Percentiles rank a stretch among this genome's conserved stretches.
Evolutionary conservation across 2,329 filamentous ascomycete species (phyloP).

Genomic region (Xylariaceae sp.): DNA sequence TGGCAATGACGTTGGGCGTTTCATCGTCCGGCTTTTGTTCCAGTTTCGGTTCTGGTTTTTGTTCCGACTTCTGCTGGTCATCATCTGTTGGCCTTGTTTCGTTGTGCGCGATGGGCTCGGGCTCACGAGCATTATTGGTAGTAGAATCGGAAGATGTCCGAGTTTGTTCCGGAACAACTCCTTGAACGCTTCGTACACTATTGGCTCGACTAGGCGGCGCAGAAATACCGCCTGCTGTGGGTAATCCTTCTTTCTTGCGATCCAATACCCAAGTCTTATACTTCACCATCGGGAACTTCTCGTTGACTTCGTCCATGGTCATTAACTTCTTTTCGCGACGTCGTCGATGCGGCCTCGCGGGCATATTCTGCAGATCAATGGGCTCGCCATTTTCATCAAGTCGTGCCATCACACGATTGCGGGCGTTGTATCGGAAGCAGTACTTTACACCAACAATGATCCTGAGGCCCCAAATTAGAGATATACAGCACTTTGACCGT

Average conservation of each 20-base stretch:
- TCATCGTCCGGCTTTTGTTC: slow-evolving; percentile 18
- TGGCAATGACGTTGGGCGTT: slow-evolving; percentile 27
- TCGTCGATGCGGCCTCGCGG: slow-evolving; percentile 70
- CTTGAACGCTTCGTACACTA: slow-evolving; percentile 66
- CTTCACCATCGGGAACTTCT: slow-evolving; percentile 90
- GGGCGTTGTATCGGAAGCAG: slow-evolving; percentile 96
- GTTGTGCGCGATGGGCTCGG: not conserved
- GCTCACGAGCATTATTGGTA: slow-evolving; percentile 26
- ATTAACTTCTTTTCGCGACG: slow-evolving; percentile 96
- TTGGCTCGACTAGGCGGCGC: slow-evolving; percentile 65
- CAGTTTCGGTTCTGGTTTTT: too few species aligned
- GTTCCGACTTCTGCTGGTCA: slow-evolving; percentile 25
- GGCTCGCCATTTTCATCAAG: slow-evolving; percentile 77
- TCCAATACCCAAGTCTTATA: slow-evolving; percentile 92
- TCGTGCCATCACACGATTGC: slow-evolving; percentile 70
- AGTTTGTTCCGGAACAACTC: slow-evolving; percentile 42
- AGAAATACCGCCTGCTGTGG: slow-evolving; percentile 78
- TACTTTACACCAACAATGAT: slow-evolving; percentile 99
- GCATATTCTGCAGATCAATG: slow-evolving; percentile 82
- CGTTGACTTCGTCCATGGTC: slow-evolving; percentile 98
- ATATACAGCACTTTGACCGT: not conserved
- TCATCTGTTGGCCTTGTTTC: slow-evolving; percentile 22
- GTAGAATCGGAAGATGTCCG: slow-evolving; percentile 40
- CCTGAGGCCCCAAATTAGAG: slow-evolving; percentile 48
- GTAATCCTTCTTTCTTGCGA: slow-evolving; percentile 75